Base-by-base conservation (phyloP, 2,329 filamentous ascomycete species). In the Capronia epimyces region DNA sequence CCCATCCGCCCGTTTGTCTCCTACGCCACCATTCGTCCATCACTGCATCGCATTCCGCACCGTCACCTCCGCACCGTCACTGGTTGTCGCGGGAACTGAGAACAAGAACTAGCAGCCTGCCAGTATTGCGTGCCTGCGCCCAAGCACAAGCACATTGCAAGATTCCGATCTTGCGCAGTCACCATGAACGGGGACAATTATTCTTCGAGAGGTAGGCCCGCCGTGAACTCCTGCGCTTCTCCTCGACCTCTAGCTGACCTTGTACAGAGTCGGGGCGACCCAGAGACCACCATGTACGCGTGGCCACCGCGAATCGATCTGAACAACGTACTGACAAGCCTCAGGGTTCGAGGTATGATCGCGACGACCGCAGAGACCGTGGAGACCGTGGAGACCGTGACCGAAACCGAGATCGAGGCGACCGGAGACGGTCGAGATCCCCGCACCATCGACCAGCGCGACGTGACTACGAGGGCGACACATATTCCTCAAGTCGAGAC, bases 401-500 rank as follows among this genome's bases (percentile, higher is more conserved):
- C 45, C 65, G 69, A 60, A 71, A 69, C 43, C 59, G 67, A 49
- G 68, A 67, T 58, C 55, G 60, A 16, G 62, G 64, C 31, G 67
- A 77, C 58, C 78, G 84, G 64, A 80, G 89, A 71, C 86, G 91
- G 59, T 95, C 90, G 55, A 83, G 91, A 66, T 97, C 91, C 15
- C 90, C 90, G 51, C 83, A 86, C 63, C 83, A 87, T 65, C 78
- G 81, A 60, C 79, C 84, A 51, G 76, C 84, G 57, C 70, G 75
- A 50, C 86, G 86, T 61, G 86, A 93, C 45, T 81, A 79, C 49
- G 84, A 87, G 61, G 78, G 82, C 68, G 89, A 96, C 70, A 83
- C 87, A 50, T 97, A 97, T 72, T 95, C 90, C 16, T 89, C 87
- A 4, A 95, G 89, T 70, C 86, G 91, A 61, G 90, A 85, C 72